Conservation (phyloP, 2,329 filamentous ascomycete species). For the Calonectria montana region DNA sequence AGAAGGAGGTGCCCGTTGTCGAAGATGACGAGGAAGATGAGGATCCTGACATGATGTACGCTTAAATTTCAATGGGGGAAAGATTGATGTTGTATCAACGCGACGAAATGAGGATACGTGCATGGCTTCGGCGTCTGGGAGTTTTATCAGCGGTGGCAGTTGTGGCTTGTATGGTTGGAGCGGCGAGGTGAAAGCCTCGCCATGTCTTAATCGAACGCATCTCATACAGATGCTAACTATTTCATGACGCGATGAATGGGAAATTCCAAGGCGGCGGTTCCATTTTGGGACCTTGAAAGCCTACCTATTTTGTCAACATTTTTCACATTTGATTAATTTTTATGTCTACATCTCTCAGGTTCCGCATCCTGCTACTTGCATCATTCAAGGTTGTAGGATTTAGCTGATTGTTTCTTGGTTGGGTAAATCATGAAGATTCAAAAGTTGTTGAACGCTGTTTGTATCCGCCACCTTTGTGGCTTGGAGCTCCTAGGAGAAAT, state of each 20-base stretch:
- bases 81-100: not conserved
- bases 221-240: not conserved
- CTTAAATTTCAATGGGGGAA: conserved; percentile 33
- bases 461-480: too few relatives aligned
- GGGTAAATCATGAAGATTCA: too few relatives aligned
- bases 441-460: too few relatives aligned
- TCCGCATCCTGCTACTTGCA: too few relatives aligned
- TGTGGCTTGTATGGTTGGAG: conserved; percentile 17
- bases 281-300: not conserved
- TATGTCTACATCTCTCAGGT: too few relatives aligned
- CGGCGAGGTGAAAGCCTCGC: not conserved
- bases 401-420: too few relatives aligned
- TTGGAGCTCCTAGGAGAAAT: too few relatives aligned
- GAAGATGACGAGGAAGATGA: conserved; percentile 65
- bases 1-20: conserved; percentile 58
- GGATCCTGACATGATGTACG: conserved; percentile 61
- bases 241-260: not conserved
- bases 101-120: conserved; percentile 11
- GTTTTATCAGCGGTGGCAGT: conserved; percentile 33
- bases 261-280: not conserved
- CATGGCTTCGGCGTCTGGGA: conserved; percentile 44
- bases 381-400: too few relatives aligned
- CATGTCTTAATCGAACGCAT: not conserved
- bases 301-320: not conserved
- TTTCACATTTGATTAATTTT: too few relatives aligned